phyloP scores from a whole-genome alignment of 2,329 filamentous ascomycete genomes.

The Simplicillium sp. region DNA sequence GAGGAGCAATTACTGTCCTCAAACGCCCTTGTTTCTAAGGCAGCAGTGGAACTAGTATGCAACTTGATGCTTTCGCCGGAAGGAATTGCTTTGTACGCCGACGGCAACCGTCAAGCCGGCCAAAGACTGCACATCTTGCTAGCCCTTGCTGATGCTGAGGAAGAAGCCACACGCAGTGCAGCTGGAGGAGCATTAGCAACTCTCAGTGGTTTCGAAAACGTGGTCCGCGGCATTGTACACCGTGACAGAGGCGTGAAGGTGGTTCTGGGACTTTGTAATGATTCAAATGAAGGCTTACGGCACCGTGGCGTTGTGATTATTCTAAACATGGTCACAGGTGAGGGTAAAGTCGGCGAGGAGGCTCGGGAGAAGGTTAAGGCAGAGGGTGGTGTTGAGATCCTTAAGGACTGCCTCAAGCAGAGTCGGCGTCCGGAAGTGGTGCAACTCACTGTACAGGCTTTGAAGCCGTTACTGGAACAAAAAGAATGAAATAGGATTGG shows the following conservation, averaged over 20 bases:
- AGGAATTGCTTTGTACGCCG: slow-evolving; percentile 60
- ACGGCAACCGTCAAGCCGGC: slow-evolving; percentile 55
- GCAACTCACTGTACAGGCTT: slow-evolving; percentile 58
- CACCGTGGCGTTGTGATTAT: slow-evolving; percentile 69
- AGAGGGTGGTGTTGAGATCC: slow-evolving; percentile 53
- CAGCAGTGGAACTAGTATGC: slow-evolving; percentile 81
- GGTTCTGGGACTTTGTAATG: slow-evolving; percentile 71
- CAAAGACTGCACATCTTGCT: slow-evolving; percentile 75
- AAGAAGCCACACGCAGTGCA: slow-evolving; percentile 67
- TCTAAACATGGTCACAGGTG: slow-evolving; percentile 60
- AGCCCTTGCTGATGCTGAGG: slow-evolving; percentile 79
- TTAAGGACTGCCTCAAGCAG: slow-evolving; percentile 63
- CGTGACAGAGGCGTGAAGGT: slow-evolving; percentile 64
- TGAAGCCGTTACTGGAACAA: slow-evolving; percentile 55
- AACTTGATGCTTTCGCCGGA: slow-evolving; percentile 69
- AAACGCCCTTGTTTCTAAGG: slow-evolving; percentile 69
- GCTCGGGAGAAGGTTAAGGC: slow-evolving; percentile 52
- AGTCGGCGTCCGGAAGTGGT: slow-evolving; percentile 61
- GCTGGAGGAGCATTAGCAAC: slow-evolving; percentile 84
- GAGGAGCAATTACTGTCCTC: slow-evolving; percentile 76
- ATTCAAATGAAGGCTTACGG: slow-evolving; percentile 59
- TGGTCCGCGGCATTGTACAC: slow-evolving; percentile 61
- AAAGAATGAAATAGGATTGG: slow-evolving; percentile 10
- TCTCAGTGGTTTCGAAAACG: slow-evolving; percentile 68
- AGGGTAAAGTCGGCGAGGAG: slow-evolving; percentile 53